Base-by-base conservation (phyloP, 331 rosid species). In the Erythrophleum ivorense region DNA sequence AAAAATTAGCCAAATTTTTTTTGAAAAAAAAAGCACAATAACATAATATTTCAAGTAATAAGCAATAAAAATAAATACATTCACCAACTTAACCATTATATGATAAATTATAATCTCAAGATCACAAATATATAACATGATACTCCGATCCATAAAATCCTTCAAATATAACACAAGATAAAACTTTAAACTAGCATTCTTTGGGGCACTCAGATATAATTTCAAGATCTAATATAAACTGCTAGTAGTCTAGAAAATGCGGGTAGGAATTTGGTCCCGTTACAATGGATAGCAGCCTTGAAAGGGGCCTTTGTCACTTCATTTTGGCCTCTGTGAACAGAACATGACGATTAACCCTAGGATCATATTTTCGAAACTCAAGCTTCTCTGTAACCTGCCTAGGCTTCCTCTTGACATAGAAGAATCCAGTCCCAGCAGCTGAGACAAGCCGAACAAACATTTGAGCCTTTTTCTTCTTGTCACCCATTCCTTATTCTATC, bases 341-440 rank as follows among this genome's bases (percentile, higher is more conserved):
- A 85, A 95, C 99, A 73, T 93, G 99, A 18, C 95, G 97, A 73
- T 93, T 95, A 24, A 95, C 99, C 71, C 97, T 83, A 8, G 99
- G 99, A 77, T 93, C 98, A 41, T 78, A 95, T 74, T 95, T 95
- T 7, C 97, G 90, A 66, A 95, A 95, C 88, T 95, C 97, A 12
- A 95, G 99, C 89, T 93, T 93, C 88, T 91, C 99, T 15, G 89
- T 87, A 24, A 92, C 78, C 80, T 84, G 91, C 34, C 97, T 88
- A 7, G 99, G 98, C 84, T 96, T 96, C 85, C 92, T 89, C 94
- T 96, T 96, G 16, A 93, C 98, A 64, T 96, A 93, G 87, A 96
- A 96, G 87, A 96, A 96, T 40, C 99, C 99, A 33, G 98, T 96
- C 59, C 98, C 99, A 10, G 97, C 99, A 80, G 97, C 96, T 46